These are phyloP conservation scores for Amanita rubescens DNA, from an alignment of 768 basidiomycete species.

Conservation along the genomic window DNA sequence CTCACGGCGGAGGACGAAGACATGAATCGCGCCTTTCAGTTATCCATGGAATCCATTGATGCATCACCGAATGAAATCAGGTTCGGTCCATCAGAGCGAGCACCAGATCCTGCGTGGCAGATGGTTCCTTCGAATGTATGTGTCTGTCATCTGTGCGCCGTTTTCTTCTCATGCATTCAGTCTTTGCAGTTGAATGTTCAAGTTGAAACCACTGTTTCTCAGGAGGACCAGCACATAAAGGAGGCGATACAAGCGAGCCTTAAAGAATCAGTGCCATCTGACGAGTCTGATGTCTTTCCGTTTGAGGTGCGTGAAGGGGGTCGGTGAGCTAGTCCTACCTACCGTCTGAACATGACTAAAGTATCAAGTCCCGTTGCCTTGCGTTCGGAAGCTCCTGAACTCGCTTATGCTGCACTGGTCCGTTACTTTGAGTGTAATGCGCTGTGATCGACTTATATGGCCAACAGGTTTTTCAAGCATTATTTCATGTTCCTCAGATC, in stretches of 20 bases:
- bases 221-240: conserved; percentile 56
- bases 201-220: conserved; percentile 27
- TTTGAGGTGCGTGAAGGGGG: conserved; percentile 50
- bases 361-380: conserved; percentile 58
- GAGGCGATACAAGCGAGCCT: conserved; percentile 70
- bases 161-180: conserved; percentile 7
- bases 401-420: conserved; percentile 57
- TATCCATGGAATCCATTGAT: conserved; percentile 37
- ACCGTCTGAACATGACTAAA: not conserved
- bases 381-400: conserved; percentile 43
- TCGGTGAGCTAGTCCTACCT: conserved; percentile 34
- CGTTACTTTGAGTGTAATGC: conserved; percentile 7
- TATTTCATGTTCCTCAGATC: conserved; percentile 70
- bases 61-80: conserved; percentile 25
- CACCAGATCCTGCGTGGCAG: conserved; percentile 62
- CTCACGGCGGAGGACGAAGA: conserved; percentile 50
- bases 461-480: conserved; percentile 41
- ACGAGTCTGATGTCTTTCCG: conserved; percentile 43
- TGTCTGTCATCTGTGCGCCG: conserved; percentile 8
- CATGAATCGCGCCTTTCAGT: conserved; percentile 42
- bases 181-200: conserved; percentile 24
- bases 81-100: conserved; percentile 54
- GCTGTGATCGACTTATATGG: not conserved
- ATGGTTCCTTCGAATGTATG: conserved; percentile 62
- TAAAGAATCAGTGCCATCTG: conserved; percentile 43